Evolutionary conservation across 805 yeast genomes (phyloP), one percentile per base, ranked within the genome.

Genomic region (Pichia exigua): DNA sequence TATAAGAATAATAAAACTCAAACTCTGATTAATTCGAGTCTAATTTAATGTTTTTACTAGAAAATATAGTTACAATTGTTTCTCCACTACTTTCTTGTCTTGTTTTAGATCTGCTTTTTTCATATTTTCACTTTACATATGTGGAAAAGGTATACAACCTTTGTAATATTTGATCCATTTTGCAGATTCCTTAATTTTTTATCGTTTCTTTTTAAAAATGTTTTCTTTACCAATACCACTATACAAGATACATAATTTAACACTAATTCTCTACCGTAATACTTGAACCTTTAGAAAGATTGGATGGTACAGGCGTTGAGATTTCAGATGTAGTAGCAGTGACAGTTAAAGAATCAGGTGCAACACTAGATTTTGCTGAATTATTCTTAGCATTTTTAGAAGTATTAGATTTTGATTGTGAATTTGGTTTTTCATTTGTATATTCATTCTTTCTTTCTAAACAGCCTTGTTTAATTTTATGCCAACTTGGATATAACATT

Each of bases 71-170:
- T 28, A 20, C 40, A 15, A 28, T 24, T 24, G 21, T 32, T 28
- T 30, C 21, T 30, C 13, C 8, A 15, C 9, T 13, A 44, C 20
- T 17, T 44, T 44, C 1, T 11, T 27, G 2, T 44, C 40, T 5
- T 32, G 40, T 21, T 44, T 30, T 28, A 44, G 18, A 18, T 38
- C 79, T 1, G 68, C 78, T 50, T 65, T 88, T 2, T 52, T 87
- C 15, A 76, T 81, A 1, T 59, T 84, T 20, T 96, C 96, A 0
- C 70, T 85, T 4, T 87, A 81, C 61, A 72, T 75, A 43, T 89
- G 96, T 96, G 67, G 82, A 0, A 57, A 65, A 5, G 85, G 85
- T 7, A 44, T 44, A 26, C 38, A 24, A 7, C 7, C 12, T 30
- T 30, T 13, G 12, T 13, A 30, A 11, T 30, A 12, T 30, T 5